These are phyloP conservation scores for Berberis vulgaris DNA, from an alignment of 164 flowering plant species.

Conservation along the genomic window DNA sequence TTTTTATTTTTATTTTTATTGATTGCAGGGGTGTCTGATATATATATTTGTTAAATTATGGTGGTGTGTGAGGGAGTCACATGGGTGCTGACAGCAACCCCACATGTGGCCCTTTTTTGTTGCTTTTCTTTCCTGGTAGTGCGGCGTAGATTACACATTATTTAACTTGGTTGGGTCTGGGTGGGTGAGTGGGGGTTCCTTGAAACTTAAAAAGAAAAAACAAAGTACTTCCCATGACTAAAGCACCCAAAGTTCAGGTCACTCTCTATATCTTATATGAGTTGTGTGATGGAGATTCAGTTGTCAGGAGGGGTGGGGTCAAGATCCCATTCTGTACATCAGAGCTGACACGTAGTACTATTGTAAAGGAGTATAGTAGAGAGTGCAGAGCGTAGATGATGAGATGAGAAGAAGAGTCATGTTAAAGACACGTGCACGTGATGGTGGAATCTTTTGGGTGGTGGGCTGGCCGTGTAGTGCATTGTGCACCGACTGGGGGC, in stretches of 20 bases:
- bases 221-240: not conserved
- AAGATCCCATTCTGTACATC: not conserved
- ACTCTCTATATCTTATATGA: not conserved
- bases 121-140: no score
- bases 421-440: no score
- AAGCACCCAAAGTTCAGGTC: not conserved
- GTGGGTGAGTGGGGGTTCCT: no score
- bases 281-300: not conserved
- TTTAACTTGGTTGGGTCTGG: no score
- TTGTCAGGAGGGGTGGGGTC: not conserved
- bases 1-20: not conserved
- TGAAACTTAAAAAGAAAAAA: not conserved
- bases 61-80: not conserved
- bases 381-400: no score
- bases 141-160: no score
- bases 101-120: not conserved
- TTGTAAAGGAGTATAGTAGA: not conserved
- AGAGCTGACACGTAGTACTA: not conserved
- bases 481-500: no score
- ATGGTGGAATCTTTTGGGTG: not conserved
- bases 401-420: no score
- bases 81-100: not conserved
- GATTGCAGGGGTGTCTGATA: not conserved
- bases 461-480: not conserved
- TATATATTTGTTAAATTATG: not conserved